Base-by-base conservation (phyloP, 495 filamentous ascomycete genomes). In the Penicillium cosmopolitanum region DNA sequence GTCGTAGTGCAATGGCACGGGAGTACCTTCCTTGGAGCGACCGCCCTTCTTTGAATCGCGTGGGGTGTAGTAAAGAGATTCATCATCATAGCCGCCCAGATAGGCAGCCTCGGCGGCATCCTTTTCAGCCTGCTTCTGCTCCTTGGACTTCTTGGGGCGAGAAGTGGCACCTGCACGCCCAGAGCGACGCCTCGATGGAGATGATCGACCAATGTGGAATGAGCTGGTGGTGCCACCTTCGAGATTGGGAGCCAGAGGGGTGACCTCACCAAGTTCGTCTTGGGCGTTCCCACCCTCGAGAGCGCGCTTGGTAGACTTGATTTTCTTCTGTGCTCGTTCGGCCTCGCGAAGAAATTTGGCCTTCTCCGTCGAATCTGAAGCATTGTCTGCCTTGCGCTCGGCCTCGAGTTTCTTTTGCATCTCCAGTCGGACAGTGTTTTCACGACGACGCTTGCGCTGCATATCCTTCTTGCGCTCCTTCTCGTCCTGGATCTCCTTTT, bases 401-500 rank as follows among this genome's bases (percentile, higher is more conserved):
- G 92, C 92, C 58, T 93, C 88, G 10, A 88, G 80, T 62, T 94
- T 90, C 75, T 96, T 94, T 65, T 93, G 87, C 66, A 91, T 85
- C 46, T 94, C 92, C 57, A 87, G 82, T 13, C 90, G 89, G 70
- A 97, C 89, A 11, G 95, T 96, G 76, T 97, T 97, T 71, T 98
- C 95, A 18, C 95, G 86, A n/a, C 95, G 88, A 23, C 95, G 87
- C 77, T 97, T 98, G 23, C 96, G 89, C 68, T 99, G 95, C 90
- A 97, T 96, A 62, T 98, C 95, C 78, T 99, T 99, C 82, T 99
- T 99, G 28, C 96, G 91, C 74, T 98, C 96, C 72, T 98, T 99
- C 70, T 99, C 95, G 50, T 95, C 92, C 56, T 89, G 89, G 8
- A 97, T 81, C 69, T 97, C 95, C 61, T 90, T 90, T 55, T 89